Conservation (phyloP, 495 filamentous ascomycete genomes). For the Penicillium lagena region DNA sequence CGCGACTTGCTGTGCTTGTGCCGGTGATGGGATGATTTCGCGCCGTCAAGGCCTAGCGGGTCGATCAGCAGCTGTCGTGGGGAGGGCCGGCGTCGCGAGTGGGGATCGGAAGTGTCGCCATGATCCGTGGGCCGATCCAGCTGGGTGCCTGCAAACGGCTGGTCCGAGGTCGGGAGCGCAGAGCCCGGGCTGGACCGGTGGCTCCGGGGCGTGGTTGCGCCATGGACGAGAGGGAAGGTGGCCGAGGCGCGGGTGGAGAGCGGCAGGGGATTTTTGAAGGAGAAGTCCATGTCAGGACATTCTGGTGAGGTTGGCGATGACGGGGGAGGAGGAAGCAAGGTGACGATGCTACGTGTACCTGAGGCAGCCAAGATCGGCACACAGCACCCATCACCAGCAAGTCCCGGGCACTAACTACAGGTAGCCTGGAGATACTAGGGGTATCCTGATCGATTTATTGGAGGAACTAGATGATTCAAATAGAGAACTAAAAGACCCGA, state of each 20-base stretch:
- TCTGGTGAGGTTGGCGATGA: not conserved
- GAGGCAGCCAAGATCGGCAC: no score
- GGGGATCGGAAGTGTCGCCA: not conserved
- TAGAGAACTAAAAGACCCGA: not conserved
- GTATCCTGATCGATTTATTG: no score
- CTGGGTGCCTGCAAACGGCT: constrained; percentile 9
- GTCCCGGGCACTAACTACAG: no score
- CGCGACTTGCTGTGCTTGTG: constrained; percentile 33
- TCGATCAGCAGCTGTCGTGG: constrained; percentile 1
- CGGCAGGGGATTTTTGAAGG: constrained; percentile 1
- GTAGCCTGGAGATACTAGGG: no score
- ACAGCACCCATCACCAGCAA: no score
- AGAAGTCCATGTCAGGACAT: constrained; percentile 19
- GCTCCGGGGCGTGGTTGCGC: constrained; percentile 12
- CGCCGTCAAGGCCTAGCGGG: constrained; percentile 14
- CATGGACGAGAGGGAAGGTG: constrained; percentile 21
- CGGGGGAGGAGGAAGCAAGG: no score
- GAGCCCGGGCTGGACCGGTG: not conserved
- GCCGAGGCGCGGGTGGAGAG: not conserved
- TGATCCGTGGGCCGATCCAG: no score
- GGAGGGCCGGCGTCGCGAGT: not conserved
- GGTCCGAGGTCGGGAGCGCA: constrained; percentile 1
- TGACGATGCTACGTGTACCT: no score
- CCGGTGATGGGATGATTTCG: constrained; percentile 14
- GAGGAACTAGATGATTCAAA: no score